Conservation (phyloP, 257 asterid genomes). For the Solanum chmielewskii region DNA sequence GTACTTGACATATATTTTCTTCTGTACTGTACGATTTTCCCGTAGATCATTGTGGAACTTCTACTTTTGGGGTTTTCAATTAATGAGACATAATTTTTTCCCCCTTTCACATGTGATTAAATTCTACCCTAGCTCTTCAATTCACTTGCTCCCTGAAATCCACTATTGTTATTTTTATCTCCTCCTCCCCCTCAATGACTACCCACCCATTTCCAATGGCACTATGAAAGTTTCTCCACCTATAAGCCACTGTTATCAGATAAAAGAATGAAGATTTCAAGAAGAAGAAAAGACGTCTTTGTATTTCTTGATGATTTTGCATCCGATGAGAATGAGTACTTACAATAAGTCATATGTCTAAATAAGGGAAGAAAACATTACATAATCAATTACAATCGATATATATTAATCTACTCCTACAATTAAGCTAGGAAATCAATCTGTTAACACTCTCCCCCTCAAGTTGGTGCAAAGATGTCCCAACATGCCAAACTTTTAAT, state of each 20-base stretch:
- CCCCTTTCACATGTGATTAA: background rate
- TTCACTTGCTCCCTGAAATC: background rate
- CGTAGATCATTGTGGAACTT: background rate
- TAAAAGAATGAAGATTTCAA: background rate
- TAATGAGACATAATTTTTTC: background rate
- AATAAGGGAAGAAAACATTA: background rate
- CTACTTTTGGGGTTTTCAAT: background rate
- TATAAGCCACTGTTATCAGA: background rate
- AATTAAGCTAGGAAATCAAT: background rate
- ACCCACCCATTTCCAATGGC: background rate
- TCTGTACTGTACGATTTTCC: background rate
- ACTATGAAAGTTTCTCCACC: background rate
- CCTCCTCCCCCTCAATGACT: background rate
- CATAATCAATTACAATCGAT: background rate
- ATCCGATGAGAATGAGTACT: background rate
- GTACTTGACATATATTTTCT: background rate
- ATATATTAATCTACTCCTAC: background rate
- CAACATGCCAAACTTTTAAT: background rate
- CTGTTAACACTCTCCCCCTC: background rate
- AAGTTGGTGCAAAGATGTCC: background rate
- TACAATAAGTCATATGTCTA: background rate
- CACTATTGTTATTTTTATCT: background rate
- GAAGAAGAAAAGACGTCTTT: background rate
- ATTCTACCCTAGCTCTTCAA: background rate
- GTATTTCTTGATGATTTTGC: background rate